Evolutionary conservation across 2,329 filamentous ascomycete species (phyloP).

Genomic region (Teratosphaeria nubilosa): DNA sequence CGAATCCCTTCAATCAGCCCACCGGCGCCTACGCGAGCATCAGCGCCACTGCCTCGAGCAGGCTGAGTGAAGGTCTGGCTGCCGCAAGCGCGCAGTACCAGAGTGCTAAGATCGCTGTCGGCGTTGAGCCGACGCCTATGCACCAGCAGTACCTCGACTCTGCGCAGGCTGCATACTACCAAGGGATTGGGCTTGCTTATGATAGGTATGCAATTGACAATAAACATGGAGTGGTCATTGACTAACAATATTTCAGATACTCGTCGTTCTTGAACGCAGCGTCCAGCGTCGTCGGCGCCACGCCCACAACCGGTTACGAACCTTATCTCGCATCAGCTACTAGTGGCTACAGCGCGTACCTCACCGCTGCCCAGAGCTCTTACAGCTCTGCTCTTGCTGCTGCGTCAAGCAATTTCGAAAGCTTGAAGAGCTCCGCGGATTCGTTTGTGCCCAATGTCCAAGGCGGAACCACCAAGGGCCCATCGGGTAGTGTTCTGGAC

Average conservation of each 20-base stretch:
- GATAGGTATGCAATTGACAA: conserved; percentile 48
- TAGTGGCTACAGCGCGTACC: conserved; percentile 55
- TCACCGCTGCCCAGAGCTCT: conserved; percentile 48
- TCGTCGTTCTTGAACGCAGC: conserved; percentile 63
- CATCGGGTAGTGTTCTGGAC: conserved; percentile 20
- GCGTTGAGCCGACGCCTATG: conserved; percentile 47
- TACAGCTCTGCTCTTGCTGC: conserved; percentile 26
- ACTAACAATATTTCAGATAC: neutral
- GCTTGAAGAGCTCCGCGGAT: conserved; percentile 15
- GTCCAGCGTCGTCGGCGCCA: conserved; percentile 57
- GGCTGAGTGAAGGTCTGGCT: conserved; percentile 58
- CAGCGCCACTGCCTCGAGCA: conserved; percentile 59
- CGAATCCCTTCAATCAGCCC: conserved; percentile 6
- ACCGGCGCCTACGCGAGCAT: conserved; percentile 46
- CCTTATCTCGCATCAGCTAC: neutral
- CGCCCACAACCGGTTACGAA: conserved; percentile 46
- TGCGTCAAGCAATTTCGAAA: conserved; percentile 21
- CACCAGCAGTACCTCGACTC: conserved; percentile 45
- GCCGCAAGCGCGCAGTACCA: conserved; percentile 63
- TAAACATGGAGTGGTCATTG: neutral
- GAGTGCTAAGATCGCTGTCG: conserved; percentile 55
- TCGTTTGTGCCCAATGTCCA: conserved; percentile 7
- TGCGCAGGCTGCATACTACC: conserved; percentile 62
- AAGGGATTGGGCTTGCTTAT: conserved; percentile 67
- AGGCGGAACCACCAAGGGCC: conserved; percentile 14